Evolutionary conservation across 768 basidiomycete genomes (phyloP).

Genomic region (Inosperma sp.): DNA sequence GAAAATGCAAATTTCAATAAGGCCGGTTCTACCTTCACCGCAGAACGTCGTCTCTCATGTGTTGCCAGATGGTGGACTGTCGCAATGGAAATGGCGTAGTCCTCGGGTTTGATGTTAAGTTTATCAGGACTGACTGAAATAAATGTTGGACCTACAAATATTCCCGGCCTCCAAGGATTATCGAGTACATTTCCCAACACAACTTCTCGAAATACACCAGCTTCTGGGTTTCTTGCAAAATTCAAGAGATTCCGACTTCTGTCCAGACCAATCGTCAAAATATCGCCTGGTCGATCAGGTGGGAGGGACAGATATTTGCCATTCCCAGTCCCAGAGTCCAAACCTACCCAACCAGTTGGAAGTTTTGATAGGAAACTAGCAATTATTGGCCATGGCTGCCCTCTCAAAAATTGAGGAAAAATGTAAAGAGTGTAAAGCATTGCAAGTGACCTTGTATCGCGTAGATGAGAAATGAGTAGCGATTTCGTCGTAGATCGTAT

Average conservation of each 20-base stretch:
- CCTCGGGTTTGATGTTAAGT: constrained; percentile 43
- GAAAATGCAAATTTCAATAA: too few relatives aligned
- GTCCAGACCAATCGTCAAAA: constrained; percentile 82
- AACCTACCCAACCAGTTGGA: constrained; percentile 74
- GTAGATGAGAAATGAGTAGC: constrained; percentile 86
- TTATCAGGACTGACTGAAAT: background rate
- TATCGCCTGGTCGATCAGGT: constrained; percentile 48
- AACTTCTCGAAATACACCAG: constrained; percentile 54
- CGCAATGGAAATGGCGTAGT: constrained; percentile 95
- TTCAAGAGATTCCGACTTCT: constrained; percentile 73
- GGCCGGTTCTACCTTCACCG: constrained; percentile 78
- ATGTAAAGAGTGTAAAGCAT: background rate
- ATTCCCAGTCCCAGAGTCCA: constrained; percentile 96
- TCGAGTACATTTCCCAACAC: constrained; percentile 77
- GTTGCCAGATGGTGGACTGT: constrained; percentile 96
- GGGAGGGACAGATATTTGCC: constrained; percentile 92
- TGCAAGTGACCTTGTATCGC: constrained; percentile 67
- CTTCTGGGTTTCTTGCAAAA: constrained; percentile 65
- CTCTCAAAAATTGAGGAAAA: constrained; percentile 12
- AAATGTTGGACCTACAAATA: constrained; percentile 54
- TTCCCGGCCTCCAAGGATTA: constrained; percentile 66
- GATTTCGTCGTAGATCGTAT: constrained; percentile 79
- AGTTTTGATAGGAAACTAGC: constrained; percentile 66
- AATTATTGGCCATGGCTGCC: constrained; percentile 88
- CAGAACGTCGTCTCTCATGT: constrained; percentile 58